Percentiles rank a stretch among this genome's conserved stretches.
Conservation (phyloP, 257 asterid species). For the Paulownia fortunei region DNA sequence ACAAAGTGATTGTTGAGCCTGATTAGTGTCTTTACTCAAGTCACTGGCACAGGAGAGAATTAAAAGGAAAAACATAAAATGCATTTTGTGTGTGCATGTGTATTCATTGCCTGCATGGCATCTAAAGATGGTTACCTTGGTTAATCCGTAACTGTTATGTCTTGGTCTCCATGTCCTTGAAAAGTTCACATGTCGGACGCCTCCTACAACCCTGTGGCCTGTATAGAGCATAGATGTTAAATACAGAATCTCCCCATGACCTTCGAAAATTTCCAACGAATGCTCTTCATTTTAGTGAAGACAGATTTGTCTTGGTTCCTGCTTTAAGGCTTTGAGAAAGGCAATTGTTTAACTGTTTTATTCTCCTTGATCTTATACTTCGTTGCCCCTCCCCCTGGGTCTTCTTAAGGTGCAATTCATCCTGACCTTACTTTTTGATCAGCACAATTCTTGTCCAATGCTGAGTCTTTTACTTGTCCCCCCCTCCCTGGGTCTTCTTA, state of each 20-base stretch:
- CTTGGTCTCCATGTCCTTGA: not conserved
- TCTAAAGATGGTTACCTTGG: conserved; percentile 1
- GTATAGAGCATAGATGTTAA: not conserved
- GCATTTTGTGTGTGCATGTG: no score
- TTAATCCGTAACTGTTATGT: not conserved
- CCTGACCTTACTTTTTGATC: conserved; percentile 1
- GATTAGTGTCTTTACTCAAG: no score
- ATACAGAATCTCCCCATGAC: not conserved
- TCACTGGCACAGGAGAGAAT: no score
- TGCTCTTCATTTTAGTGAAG: not conserved
- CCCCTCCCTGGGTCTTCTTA: no score
- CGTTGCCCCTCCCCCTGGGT: not conserved
- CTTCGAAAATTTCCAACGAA: not conserved
- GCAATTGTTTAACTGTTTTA: not conserved
- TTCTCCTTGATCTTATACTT: not conserved
- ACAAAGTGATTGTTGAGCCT: no score
- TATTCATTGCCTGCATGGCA: conserved; percentile 14
- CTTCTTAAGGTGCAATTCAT: not conserved
- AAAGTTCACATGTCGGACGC: not conserved
- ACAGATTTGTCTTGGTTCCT: not conserved
- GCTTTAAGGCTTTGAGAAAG: not conserved
- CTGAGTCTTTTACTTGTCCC: no score
- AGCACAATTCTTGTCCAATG: no score
- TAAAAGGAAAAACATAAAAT: not conserved
- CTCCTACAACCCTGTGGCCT: not conserved